A percentile compares a stretch with the other conserved stretches of the same genome.
These are phyloP conservation scores for Cutaneotrichosporon sp. DNA, from an alignment of 1,284 basidiomycete species.

Conservation along the genomic window DNA sequence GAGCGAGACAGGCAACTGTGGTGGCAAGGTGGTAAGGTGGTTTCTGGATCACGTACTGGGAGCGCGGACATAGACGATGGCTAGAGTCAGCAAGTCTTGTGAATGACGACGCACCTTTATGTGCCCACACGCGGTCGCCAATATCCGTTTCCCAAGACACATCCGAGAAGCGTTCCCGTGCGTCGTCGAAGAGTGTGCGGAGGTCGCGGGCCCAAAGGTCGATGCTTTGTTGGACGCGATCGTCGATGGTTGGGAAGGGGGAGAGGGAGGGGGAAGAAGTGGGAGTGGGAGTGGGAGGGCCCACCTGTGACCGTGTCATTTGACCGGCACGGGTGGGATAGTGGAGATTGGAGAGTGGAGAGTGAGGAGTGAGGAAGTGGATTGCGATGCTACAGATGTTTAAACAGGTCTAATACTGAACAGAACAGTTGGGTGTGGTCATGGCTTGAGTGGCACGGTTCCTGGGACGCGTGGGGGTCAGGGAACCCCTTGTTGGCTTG, in stretches of 20 bases:
- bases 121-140: conserved; percentile 52
- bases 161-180: conserved; percentile 85
- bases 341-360: neutral
- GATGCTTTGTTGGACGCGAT: conserved; percentile 37
- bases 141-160: conserved; percentile 79
- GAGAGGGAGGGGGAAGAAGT: neutral
- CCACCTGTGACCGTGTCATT: conserved; percentile 1
- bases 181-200: conserved; percentile 67
- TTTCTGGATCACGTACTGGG: conserved; percentile 53
- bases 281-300: neutral
- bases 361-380: neutral
- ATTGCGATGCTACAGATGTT: no score
- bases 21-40: neutral
- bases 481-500: neutral
- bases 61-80: conserved; percentile 89
- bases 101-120: conserved; percentile 41
- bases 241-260: conserved; percentile 33
- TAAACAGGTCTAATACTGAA: no score
- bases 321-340: neutral
- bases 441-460: neutral
- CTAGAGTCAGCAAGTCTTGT: conserved; percentile 53
- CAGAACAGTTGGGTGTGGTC: neutral
- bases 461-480: conserved; percentile 5
- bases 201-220: conserved; percentile 74
- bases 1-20: neutral